Conservation (phyloP, 768 basidiomycete species). For the Boletus speciosus region DNA sequence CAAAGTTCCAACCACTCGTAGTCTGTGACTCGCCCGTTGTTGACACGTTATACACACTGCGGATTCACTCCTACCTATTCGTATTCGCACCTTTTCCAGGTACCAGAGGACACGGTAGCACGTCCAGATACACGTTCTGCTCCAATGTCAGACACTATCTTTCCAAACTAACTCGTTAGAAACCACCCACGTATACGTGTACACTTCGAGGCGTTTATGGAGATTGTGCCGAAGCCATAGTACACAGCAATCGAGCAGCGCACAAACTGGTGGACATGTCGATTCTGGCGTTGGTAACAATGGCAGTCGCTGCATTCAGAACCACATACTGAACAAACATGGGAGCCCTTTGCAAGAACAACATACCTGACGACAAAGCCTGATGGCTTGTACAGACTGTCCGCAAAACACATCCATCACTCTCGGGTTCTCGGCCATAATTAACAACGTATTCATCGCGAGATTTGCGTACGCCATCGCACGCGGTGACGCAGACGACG, state of each 20-base stretch:
- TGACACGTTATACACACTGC: background rate
- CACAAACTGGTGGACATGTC: conserved; percentile 48
- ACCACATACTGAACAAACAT: background rate
- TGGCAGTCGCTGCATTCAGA: conserved; percentile 45
- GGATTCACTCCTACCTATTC: conserved; percentile 45
- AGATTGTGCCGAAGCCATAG: conserved; percentile 71
- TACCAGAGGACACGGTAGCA: conserved; percentile 57
- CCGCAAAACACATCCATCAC: conserved; percentile 46
- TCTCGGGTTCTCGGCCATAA: conserved; percentile 46
- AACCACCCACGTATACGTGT: conserved; percentile 50
- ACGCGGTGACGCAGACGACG: conserved; percentile 54
- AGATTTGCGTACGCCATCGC: conserved; percentile 62
- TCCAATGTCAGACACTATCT: background rate
- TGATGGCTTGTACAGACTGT: conserved; percentile 40
- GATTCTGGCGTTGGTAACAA: conserved; percentile 40
- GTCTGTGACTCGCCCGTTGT: conserved; percentile 34
- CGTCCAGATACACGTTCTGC: conserved; percentile 53
- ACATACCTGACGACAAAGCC: conserved; percentile 62
- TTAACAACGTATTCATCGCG: conserved; percentile 49
- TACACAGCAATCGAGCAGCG: conserved; percentile 63
- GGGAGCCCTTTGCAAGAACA: background rate
- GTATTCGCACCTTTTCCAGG: conserved; percentile 48
- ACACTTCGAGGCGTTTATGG: conserved; percentile 56
- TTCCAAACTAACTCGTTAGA: background rate
- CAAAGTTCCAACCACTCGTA: conserved; percentile 69